Evolutionary conservation across 106 monocot species (phyloP).

Genomic region (Dioscorea zingiberensis): DNA sequence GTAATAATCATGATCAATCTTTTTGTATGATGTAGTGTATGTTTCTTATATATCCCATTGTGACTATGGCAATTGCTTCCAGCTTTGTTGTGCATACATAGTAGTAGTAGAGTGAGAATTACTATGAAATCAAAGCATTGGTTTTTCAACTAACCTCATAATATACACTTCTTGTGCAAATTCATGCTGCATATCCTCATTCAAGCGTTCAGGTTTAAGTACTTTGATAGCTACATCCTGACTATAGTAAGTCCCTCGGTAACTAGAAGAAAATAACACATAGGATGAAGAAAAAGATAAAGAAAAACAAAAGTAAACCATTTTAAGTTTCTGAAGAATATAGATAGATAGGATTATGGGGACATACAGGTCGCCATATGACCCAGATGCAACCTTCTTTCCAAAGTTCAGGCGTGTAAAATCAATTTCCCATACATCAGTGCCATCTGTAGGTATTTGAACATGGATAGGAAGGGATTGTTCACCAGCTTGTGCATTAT

Average conservation of each 20-base stretch:
- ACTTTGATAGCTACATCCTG: constrained; percentile 94
- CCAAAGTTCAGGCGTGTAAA: constrained; percentile 53
- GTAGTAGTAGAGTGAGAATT: too few relatives aligned
- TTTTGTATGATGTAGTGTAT: too few relatives aligned
- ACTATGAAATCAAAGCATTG: too few relatives aligned
- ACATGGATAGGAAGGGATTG: constrained; percentile 36
- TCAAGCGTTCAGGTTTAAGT: constrained; percentile 74
- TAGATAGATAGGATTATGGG: too few relatives aligned
- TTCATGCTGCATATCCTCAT: constrained; percentile 70
- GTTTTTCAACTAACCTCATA: constrained; percentile 61
- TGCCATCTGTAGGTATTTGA: constrained; percentile 72
- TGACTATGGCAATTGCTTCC: too few relatives aligned
- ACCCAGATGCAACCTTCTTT: constrained; percentile 82
- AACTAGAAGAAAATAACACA: constrained; percentile 32
- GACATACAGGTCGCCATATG: constrained; percentile 86
- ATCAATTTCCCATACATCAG: constrained; percentile 95
- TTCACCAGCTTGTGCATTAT: constrained; percentile 31
- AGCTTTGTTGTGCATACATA: too few relatives aligned
- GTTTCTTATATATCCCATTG: too few relatives aligned
- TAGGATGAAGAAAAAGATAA: not conserved
- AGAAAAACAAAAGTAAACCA: not conserved
- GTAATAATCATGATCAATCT: too few relatives aligned
- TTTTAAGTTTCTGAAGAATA: not conserved
- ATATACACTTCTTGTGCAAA: constrained; percentile 95
- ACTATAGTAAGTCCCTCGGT: constrained; percentile 72